These are phyloP conservation scores for Scheffersomyces illinoinensis DNA, from an alignment of 1,139 yeast genomes.

Conservation along the genomic window DNA sequence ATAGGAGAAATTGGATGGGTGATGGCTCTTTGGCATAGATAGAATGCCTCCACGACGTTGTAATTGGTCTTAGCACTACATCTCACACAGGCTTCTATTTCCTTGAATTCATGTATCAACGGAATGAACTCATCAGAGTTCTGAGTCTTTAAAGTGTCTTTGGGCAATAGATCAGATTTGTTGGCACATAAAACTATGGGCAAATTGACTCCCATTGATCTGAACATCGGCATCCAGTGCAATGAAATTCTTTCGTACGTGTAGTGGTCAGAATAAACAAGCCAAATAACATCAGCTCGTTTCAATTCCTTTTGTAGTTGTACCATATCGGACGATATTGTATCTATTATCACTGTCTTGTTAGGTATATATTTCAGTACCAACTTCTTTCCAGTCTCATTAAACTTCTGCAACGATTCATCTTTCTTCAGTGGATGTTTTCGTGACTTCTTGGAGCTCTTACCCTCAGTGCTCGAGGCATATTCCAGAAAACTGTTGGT, in stretches of 20 bases:
- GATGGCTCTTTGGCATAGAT: slow-evolving; percentile 87
- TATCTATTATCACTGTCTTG: slow-evolving; percentile 76
- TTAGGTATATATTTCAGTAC: slow-evolving; percentile 56
- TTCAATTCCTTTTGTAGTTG: slow-evolving; percentile 72
- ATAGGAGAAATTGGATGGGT: slow-evolving; percentile 93
- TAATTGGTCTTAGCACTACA: slow-evolving; percentile 79
- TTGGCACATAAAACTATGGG: slow-evolving; percentile 93
- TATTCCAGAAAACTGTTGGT: slow-evolving; percentile 28
- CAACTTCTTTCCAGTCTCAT: slow-evolving; percentile 1
- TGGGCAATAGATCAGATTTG: slow-evolving; percentile 55
- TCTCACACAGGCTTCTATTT: slow-evolving; percentile 86
- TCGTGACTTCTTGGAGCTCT: slow-evolving; percentile 7
- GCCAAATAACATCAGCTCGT: slow-evolving; percentile 87
- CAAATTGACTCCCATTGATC: slow-evolving; percentile 88
- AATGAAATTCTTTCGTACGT: slow-evolving; percentile 88
- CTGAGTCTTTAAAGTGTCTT: slow-evolving; percentile 27
- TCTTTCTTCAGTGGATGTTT: slow-evolving; percentile 2
- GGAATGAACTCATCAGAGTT: slow-evolving; percentile 82
- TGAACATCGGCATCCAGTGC: slow-evolving; percentile 91
- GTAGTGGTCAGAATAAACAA: slow-evolving; percentile 89
- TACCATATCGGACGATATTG: slow-evolving; percentile 64
- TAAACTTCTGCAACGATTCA: not conserved
- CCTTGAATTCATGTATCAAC: slow-evolving; percentile 84
- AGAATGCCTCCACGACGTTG: slow-evolving; percentile 87
- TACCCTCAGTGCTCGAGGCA: slow-evolving; percentile 3